A percentile compares a stretch with the other conserved stretches of the same genome.
Evolutionary conservation across 306 rosid species (phyloP).

Genomic region (Sicyos edulis): DNA sequence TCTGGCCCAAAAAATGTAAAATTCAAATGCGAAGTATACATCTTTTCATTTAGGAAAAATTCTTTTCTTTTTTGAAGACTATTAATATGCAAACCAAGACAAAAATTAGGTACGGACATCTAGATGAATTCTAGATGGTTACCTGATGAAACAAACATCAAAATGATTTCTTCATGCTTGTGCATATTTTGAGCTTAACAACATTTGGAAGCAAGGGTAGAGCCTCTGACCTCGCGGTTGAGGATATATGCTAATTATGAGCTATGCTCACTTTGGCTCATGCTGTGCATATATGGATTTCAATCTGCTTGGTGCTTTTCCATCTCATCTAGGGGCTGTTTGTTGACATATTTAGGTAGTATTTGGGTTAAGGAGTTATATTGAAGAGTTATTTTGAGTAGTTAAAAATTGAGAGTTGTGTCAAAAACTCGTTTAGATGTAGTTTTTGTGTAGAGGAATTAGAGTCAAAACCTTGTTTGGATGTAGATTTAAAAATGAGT

Average conservation of each 20-base stretch:
- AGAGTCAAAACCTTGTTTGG: too few relatives aligned
- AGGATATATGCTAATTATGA: too few relatives aligned
- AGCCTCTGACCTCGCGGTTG: too few relatives aligned
- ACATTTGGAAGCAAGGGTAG: too few relatives aligned
- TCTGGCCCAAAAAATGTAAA: background rate
- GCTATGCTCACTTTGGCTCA: too few relatives aligned
- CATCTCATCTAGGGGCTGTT: background rate
- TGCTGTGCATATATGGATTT: background rate
- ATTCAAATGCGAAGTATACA: background rate
- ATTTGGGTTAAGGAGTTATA: too few relatives aligned
- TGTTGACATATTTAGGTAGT: too few relatives aligned
- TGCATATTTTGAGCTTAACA: background rate
- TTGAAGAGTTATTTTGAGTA: too few relatives aligned
- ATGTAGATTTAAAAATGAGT: too few relatives aligned
- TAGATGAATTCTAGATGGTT: background rate
- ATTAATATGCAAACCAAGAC: background rate
- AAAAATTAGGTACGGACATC: background rate
- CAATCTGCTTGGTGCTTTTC: constrained; percentile 2
- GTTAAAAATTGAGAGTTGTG: too few relatives aligned
- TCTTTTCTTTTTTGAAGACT: background rate
- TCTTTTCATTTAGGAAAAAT: background rate
- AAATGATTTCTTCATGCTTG: background rate
- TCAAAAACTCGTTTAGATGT: too few relatives aligned
- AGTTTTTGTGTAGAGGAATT: too few relatives aligned
- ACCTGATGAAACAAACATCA: background rate